Evolutionary conservation across 108 stramenopile species (phyloP).

Genomic region (Epithemia pelagica): DNA sequence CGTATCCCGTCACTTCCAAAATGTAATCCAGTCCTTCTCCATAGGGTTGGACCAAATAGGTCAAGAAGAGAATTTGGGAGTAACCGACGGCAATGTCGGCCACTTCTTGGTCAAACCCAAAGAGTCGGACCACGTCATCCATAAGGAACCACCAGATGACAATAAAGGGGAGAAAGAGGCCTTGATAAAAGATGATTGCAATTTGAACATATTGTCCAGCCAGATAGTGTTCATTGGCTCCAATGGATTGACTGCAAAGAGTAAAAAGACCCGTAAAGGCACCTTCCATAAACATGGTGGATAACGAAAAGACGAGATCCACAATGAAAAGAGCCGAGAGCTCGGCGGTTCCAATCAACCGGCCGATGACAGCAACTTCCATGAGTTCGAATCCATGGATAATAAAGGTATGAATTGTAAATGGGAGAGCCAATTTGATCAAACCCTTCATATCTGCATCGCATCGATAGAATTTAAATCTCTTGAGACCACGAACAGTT

Average conservation of each 20-base stretch:
- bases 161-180: conserved; percentile 21
- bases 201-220: conserved; percentile 57
- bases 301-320: neutral
- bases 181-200: conserved; percentile 25
- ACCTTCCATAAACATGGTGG: conserved; percentile 5
- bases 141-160: conserved; percentile 34
- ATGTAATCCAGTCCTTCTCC: conserved; percentile 28
- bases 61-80: conserved; percentile 1
- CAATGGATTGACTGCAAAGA: conserved; percentile 38
- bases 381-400: conserved; percentile 15
- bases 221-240: conserved; percentile 43
- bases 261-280: neutral
- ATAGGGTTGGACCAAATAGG: conserved; percentile 20
- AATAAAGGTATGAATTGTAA: neutral
- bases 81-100: conserved; percentile 9
- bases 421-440: conserved; percentile 30
- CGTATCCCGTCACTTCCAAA: conserved; percentile 44
- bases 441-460: conserved; percentile 29
- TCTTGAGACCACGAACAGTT: no score
- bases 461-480: no score
- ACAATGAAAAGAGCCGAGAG: conserved; percentile 1
- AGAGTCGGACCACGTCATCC: conserved; percentile 25
- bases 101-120: conserved; percentile 9
- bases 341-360: conserved; percentile 4
- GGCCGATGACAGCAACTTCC: conserved; percentile 41